phyloP scores from a whole-genome alignment of 1,284 basidiomycete species.

The Waitea zeae region DNA sequence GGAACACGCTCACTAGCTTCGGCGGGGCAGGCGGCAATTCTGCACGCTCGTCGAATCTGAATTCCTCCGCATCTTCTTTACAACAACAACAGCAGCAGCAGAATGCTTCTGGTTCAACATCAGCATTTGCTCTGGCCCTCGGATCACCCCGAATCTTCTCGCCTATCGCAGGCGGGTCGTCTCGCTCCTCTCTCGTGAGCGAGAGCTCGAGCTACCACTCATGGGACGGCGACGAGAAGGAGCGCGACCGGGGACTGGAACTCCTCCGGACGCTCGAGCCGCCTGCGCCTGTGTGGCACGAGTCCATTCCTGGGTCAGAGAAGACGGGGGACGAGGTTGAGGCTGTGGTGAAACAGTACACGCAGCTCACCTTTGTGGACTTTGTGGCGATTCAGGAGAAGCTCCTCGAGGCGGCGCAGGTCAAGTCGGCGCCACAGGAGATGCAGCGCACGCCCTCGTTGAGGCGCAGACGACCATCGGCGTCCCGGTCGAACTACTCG shows the following conservation, averaged over 20 bases:
- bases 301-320: conserved; percentile 28
- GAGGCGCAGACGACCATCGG: conserved; percentile 34
- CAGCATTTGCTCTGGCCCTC: conserved; percentile 32
- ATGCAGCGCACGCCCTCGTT: conserved; percentile 38
- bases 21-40: conserved; percentile 5
- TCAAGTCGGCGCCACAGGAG: conserved; percentile 37
- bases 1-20: no score
- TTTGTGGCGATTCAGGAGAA: conserved; percentile 56
- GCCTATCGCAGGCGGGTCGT: conserved; percentile 47
- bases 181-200: conserved; percentile 60
- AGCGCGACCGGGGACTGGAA: conserved; percentile 29
- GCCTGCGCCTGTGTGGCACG: conserved; percentile 37
- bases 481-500: conserved; percentile 20
- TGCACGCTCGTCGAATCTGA: not conserved
- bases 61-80: not conserved
- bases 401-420: conserved; percentile 38
- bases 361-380: conserved; percentile 51
- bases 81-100: conserved; percentile 16
- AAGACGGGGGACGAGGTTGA: conserved; percentile 43
- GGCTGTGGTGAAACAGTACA: conserved; percentile 39
- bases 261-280: conserved; percentile 33
- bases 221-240: conserved; percentile 36
- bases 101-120: conserved; percentile 31
- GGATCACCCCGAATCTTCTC: conserved; percentile 43
- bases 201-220: conserved; percentile 72